A percentile compares a stretch with the other conserved stretches of the same genome.
phyloP scores from a whole-genome alignment of 2,329 filamentous ascomycete species.

The Sodiomyces alkalinus region DNA sequence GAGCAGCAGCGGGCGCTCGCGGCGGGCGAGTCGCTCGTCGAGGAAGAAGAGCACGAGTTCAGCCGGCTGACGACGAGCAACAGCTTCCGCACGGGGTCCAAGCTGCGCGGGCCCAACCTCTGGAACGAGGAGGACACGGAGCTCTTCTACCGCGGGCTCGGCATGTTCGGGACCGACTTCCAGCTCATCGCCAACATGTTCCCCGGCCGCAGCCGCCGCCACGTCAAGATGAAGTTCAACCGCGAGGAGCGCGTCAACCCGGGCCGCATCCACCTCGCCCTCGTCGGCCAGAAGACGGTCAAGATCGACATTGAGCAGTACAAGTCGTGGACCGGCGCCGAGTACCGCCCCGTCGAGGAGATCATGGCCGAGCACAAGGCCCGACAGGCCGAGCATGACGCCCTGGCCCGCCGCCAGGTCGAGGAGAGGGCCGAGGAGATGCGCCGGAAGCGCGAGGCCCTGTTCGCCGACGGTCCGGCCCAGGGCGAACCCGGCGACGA shows the following conservation, averaged over 20 bases:
- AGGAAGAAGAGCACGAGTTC: slow-evolving; percentile 65
- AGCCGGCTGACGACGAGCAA: slow-evolving; percentile 54
- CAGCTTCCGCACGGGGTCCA: slow-evolving; percentile 47
- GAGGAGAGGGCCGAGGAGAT: slow-evolving; percentile 33
- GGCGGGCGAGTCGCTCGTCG: slow-evolving; percentile 37
- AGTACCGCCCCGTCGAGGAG: slow-evolving; percentile 38
- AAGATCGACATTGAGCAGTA: slow-evolving; percentile 47
- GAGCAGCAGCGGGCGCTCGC: slow-evolving; percentile 30
- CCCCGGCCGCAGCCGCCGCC: slow-evolving; percentile 51
- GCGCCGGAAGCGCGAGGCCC: slow-evolving; percentile 30
- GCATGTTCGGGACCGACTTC: slow-evolving; percentile 73
- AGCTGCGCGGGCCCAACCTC: slow-evolving; percentile 45
- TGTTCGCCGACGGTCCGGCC: slow-evolving; percentile 25
- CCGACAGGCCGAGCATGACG: slow-evolving; percentile 28
- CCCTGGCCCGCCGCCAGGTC: slow-evolving; percentile 23
- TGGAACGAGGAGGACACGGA: slow-evolving; percentile 63
- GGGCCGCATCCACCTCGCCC: slow-evolving; percentile 43
- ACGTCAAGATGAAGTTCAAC: slow-evolving; percentile 72
- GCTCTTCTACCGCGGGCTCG: slow-evolving; percentile 59
- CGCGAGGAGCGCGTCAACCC: slow-evolving; percentile 59
- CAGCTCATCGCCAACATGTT: slow-evolving; percentile 68
- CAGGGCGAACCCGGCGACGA: slow-evolving; percentile 7
- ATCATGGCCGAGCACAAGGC: slow-evolving; percentile 40
- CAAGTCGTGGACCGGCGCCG: slow-evolving; percentile 33
- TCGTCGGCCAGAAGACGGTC: slow-evolving; percentile 44